These are phyloP conservation scores for Entomortierella parvispora DNA, from an alignment of 192 early-diverging fungal species.

Conservation along the genomic window DNA sequence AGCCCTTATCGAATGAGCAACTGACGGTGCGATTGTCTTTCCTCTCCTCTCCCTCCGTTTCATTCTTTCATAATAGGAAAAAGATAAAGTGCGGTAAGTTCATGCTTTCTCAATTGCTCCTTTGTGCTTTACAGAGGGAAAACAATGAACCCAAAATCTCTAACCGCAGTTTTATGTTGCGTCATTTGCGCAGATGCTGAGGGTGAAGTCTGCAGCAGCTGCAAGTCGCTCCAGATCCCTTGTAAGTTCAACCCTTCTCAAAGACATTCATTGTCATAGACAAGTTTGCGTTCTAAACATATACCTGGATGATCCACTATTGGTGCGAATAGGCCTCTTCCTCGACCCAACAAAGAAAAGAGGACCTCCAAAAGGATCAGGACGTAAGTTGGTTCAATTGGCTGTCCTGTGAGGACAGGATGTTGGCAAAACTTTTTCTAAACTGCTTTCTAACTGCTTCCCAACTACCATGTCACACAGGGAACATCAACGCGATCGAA, in stretches of 20 bases:
- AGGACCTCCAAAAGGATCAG: conserved; percentile 76
- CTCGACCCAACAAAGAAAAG: conserved; percentile 74
- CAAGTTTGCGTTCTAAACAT: too few species aligned
- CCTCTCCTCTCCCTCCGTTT: neutral
- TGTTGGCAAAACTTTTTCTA: neutral
- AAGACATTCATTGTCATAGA: too few species aligned
- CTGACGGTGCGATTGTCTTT: neutral
- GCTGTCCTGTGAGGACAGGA: neutral
- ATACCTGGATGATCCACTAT: too few species aligned
- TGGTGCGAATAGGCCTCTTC: conserved; percentile 38
- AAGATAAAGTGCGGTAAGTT: conserved; percentile 51
- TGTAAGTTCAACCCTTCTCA: too few species aligned
- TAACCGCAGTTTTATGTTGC: neutral
- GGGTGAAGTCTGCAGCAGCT: conserved; percentile 44
- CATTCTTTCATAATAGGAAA: conserved; percentile 17
- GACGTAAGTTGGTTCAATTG: conserved; percentile 31
- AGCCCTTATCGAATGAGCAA: too few species aligned
- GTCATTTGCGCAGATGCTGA: conserved; percentile 27
- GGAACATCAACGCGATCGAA: conserved; percentile 89
- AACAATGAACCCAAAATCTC: neutral
- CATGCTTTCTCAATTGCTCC: neutral
- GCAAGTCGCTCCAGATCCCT: conserved; percentile 33
- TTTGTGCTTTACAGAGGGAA: neutral
- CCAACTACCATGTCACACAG: conserved; percentile 31
- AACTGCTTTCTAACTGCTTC: neutral